These are phyloP conservation scores for Scopulariopsis brevicaulis DNA, from an alignment of 2,329 filamentous ascomycete genomes.

Conservation along the genomic window DNA sequence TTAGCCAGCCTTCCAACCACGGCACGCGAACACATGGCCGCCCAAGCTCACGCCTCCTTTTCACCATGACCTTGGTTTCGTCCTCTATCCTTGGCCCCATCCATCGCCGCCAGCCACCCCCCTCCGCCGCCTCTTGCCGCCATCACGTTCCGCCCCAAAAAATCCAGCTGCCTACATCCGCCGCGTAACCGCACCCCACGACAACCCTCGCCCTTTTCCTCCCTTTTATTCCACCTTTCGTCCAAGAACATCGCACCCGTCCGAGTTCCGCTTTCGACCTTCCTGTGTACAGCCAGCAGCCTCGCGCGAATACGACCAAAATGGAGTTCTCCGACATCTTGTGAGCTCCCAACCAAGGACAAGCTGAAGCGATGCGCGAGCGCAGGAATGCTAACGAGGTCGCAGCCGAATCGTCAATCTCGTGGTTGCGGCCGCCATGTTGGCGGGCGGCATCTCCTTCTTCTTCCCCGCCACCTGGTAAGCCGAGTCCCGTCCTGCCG, in stretches of 20 bases:
- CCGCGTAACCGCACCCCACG: neutral
- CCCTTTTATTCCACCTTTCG: neutral
- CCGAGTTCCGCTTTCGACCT: no score
- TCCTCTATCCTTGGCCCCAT: neutral
- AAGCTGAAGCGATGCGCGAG: neutral
- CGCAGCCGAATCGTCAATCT: slow-evolving; percentile 88
- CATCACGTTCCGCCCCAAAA: neutral
- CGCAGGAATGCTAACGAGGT: neutral
- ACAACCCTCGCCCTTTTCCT: neutral
- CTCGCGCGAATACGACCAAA: slow-evolving; percentile 15
- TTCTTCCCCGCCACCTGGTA: slow-evolving; percentile 54
- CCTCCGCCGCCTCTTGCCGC: neutral
- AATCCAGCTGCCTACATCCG: neutral
- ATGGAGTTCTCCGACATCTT: slow-evolving; percentile 94
- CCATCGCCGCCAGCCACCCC: neutral
- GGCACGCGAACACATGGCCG: neutral
- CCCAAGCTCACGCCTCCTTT: neutral
- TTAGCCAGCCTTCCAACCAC: neutral
- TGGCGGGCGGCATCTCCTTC: slow-evolving; percentile 69
- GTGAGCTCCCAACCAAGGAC: slow-evolving; percentile 42
- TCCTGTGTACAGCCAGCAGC: neutral
- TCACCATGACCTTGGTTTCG: neutral
- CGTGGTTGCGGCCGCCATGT: slow-evolving; percentile 74
- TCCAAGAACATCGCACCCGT: no score
- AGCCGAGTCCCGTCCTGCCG: slow-evolving; percentile 13